Conservation (phyloP, 805 yeast genomes). For the Myxozyma lipomycoides region DNA sequence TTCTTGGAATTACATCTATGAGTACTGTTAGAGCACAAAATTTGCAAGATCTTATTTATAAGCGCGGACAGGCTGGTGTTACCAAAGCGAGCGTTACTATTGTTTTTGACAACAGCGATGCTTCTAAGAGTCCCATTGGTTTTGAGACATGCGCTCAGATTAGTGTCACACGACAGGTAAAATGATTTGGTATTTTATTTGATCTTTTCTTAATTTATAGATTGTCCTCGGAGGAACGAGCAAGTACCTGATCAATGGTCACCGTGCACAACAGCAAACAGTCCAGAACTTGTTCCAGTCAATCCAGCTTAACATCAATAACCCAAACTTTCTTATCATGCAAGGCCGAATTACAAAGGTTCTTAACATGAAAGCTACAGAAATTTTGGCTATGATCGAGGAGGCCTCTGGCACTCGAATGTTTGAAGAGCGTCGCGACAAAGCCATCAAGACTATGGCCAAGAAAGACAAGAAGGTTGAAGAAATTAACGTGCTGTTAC, state of each 20-base stretch:
- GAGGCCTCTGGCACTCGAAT: constrained; percentile 98
- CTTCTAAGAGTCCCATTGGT: constrained; percentile 76
- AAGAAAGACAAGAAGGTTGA: constrained; percentile 82
- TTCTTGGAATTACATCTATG: constrained; percentile 93
- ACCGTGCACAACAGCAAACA: constrained; percentile 90
- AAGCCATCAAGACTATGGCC: constrained; percentile 85
- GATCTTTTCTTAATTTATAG: constrained; percentile 2
- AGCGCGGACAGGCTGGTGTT: constrained; percentile 97
- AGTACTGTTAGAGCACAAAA: constrained; percentile 91
- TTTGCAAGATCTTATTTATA: constrained; percentile 89
- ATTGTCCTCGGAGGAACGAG: constrained; percentile 86
- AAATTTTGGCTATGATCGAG: constrained; percentile 83
- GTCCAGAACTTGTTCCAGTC: constrained; percentile 88
- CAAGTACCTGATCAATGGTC: constrained; percentile 91
- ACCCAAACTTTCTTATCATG: constrained; percentile 96
- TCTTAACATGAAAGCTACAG: constrained; percentile 90
- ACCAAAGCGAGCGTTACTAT: constrained; percentile 96
- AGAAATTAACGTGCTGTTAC: constrained; percentile 67
- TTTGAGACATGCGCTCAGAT: constrained; percentile 73
- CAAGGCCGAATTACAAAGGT: constrained; percentile 98
- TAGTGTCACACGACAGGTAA: constrained; percentile 77
- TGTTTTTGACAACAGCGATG: constrained; percentile 84
- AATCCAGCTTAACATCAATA: constrained; percentile 91
- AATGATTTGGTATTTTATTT: neutral
- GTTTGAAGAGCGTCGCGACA: constrained; percentile 88